These are phyloP conservation scores for Orbilia blumenaviensis DNA, from an alignment of 2,329 filamentous ascomycete species.

Conservation along the genomic window DNA sequence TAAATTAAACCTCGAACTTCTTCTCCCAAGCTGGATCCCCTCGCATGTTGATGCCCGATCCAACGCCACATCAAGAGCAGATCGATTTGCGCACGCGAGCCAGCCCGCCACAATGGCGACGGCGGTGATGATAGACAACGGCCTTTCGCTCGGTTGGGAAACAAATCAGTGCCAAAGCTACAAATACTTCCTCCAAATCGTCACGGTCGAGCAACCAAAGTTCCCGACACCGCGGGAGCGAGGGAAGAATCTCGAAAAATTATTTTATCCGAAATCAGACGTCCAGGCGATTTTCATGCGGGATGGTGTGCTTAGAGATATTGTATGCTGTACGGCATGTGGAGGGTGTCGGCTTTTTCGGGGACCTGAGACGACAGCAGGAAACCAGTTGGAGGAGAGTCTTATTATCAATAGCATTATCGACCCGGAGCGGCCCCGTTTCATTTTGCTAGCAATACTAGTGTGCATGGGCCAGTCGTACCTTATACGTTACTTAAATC, in stretches of 20 bases:
- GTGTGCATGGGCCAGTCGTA: conserved; percentile 35
- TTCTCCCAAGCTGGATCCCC: background rate
- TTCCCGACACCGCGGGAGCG: conserved; percentile 22
- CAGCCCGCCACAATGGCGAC: conserved; percentile 39
- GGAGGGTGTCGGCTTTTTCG: conserved; percentile 22
- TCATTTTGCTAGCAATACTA: conserved; percentile 32
- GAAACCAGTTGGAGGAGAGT: conserved; percentile 26
- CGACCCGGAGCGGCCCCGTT: conserved; percentile 23
- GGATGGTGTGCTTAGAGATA: conserved; percentile 32
- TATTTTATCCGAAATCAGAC: conserved; percentile 35
- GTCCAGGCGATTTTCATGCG: conserved; percentile 20
- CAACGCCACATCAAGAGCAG: background rate
- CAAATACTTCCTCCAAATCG: conserved; percentile 31
- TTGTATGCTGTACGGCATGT: conserved; percentile 23
- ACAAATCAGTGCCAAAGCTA: conserved; percentile 32
- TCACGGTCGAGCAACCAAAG: conserved; percentile 25
- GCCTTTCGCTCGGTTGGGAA: conserved; percentile 37
- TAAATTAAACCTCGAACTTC: no score
- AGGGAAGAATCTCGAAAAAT: conserved; percentile 15
- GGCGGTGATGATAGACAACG: conserved; percentile 41
- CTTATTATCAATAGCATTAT: conserved; percentile 40
- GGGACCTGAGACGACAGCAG: background rate
- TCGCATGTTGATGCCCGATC: conserved; percentile 1
- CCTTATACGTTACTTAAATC: conserved; percentile 27
- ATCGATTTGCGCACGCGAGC: conserved; percentile 32